Percentiles rank a stretch among this genome's conserved stretches.
phyloP scores from a whole-genome alignment of 306 rosid species.

The Casuarina glauca region DNA sequence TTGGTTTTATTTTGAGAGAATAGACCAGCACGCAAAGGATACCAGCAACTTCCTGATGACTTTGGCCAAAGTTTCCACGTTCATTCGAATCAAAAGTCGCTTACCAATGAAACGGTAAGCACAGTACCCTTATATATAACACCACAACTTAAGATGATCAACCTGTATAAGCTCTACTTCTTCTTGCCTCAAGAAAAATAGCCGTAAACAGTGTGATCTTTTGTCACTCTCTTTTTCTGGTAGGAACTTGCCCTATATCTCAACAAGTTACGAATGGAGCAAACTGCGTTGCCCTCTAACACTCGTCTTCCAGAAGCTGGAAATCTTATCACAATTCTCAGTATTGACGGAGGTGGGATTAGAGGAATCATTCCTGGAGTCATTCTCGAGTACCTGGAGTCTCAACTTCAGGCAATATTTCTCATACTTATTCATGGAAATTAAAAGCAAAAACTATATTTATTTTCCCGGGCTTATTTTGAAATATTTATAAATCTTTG shows the following conservation, averaged over 20 bases:
- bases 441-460: not conserved
- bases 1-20: not conserved
- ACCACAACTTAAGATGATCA: too few relatives aligned
- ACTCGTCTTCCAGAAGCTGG: slow-evolving; percentile 25
- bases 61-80: not conserved
- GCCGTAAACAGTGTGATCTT: not conserved
- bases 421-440: not conserved
- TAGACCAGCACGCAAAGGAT: not conserved
- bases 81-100: too few relatives aligned
- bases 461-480: not conserved
- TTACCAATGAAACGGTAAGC: not conserved
- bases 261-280: not conserved
- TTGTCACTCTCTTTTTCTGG: not conserved
- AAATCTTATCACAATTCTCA: slow-evolving; percentile 25
- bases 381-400: slow-evolving; percentile 26
- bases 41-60: too few relatives aligned
- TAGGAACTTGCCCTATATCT: not conserved
- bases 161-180: not conserved
- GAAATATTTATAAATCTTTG: not conserved
- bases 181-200: not conserved
- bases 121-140: not conserved
- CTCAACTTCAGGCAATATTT: slow-evolving; percentile 27
- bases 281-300: not conserved
- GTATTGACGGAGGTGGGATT: slow-evolving; percentile 44
- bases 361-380: slow-evolving; percentile 39